Evolutionary conservation across 139 green algal genomes (phyloP).

Genomic region (Picochlorum sp.): DNA sequence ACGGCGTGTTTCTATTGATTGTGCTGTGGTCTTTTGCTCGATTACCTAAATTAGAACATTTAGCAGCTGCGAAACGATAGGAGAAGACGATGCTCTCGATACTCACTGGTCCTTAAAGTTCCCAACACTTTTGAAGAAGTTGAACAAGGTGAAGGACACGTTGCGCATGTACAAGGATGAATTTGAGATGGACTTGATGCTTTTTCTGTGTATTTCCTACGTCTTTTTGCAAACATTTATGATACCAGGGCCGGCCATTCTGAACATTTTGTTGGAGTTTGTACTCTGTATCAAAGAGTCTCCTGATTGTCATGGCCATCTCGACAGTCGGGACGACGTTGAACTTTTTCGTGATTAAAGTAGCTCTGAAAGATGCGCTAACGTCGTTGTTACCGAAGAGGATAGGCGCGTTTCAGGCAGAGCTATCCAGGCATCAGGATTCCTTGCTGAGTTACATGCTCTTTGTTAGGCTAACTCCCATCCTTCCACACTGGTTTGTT

Average conservation of each 20-base stretch:
- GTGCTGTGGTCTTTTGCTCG: constrained; percentile 11
- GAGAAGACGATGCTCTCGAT: neutral
- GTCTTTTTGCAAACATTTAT: constrained; percentile 42
- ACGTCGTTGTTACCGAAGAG: constrained; percentile 14
- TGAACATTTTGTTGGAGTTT: constrained; percentile 31
- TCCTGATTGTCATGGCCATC: constrained; percentile 5
- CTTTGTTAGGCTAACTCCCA: constrained; percentile 49
- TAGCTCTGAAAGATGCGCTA: constrained; percentile 23
- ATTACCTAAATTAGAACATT: constrained; percentile 3
- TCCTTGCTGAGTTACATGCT: constrained; percentile 66
- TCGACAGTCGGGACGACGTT: constrained; percentile 9
- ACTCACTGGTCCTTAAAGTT: constrained; percentile 8
- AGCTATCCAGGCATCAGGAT: constrained; percentile 28
- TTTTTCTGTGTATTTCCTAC: constrained; percentile 33
- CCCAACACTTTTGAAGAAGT: constrained; percentile 24
- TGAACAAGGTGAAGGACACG: constrained; percentile 13
- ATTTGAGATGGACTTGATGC: constrained; percentile 22
- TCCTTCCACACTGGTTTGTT: constrained; percentile 57
- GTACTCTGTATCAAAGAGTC: constrained; percentile 17
- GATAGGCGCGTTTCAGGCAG: constrained; percentile 18
- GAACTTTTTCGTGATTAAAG: constrained; percentile 23
- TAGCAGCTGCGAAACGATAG: constrained; percentile 5
- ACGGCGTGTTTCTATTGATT: constrained; percentile 5
- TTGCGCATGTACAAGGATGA: constrained; percentile 32
- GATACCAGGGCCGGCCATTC: constrained; percentile 18